phyloP scores from a whole-genome alignment of 495 filamentous ascomycete genomes.

The Penicillium salamii region DNA sequence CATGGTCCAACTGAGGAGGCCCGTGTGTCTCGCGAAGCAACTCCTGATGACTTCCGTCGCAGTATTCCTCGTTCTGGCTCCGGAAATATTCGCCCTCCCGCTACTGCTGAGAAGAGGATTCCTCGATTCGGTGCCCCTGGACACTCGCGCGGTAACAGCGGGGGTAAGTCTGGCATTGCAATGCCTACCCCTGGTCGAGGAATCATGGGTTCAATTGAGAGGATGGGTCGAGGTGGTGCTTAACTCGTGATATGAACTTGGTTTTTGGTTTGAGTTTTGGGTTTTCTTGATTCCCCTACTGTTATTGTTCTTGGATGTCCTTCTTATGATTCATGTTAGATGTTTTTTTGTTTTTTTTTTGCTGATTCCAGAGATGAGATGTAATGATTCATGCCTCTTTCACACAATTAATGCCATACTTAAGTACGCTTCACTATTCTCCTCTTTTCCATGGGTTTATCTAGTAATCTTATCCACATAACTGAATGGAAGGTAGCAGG shows the following conservation, averaged over 20 bases:
- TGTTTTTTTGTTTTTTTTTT: too few relatives aligned
- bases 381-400: too few relatives aligned
- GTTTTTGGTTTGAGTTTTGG: neutral
- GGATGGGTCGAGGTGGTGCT: constrained; percentile 54
- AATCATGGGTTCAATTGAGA: constrained; percentile 71
- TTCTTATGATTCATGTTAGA: too few relatives aligned
- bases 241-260: neutral
- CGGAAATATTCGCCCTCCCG: constrained; percentile 36
- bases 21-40: constrained; percentile 13
- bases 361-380: too few relatives aligned
- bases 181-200: constrained; percentile 48
- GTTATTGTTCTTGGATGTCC: neutral
- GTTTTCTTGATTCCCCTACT: constrained; percentile 19
- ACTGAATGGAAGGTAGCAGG: too few relatives aligned
- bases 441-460: too few relatives aligned
- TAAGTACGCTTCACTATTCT: too few relatives aligned
- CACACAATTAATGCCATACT: too few relatives aligned
- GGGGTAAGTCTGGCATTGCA: constrained; percentile 42
- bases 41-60: constrained; percentile 21
- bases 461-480: too few relatives aligned
- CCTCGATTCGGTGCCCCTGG: constrained; percentile 30
- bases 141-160: constrained; percentile 39
- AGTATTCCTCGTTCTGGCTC: constrained; percentile 27
- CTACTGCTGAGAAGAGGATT: constrained; percentile 33
- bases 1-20: constrained; percentile 12